Percentiles rank a stretch among this genome's conserved stretches.
phyloP scores from a whole-genome alignment of 495 filamentous ascomycete species.

The Diplogelasinospora grovesii region DNA sequence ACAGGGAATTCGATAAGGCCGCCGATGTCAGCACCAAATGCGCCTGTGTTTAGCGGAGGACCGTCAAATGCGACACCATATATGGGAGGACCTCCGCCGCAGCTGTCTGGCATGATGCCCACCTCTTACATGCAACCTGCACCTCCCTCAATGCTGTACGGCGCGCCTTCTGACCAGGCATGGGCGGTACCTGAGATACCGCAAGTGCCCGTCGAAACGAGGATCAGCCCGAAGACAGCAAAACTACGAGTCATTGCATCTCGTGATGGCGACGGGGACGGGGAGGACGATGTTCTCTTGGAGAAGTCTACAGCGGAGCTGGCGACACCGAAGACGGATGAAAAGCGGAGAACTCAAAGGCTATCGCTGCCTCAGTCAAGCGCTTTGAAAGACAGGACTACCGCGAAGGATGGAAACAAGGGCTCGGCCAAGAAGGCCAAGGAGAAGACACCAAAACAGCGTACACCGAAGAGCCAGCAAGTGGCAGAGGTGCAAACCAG shows the following conservation, averaged over 20 bases:
- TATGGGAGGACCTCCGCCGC: constrained; percentile 1
- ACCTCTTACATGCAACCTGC: constrained; percentile 10
- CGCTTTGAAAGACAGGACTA: not conserved
- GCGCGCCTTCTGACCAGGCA: constrained; percentile 13
- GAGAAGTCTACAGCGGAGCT: constrained; percentile 4
- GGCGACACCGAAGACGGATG: not conserved
- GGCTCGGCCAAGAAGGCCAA: too few species aligned
- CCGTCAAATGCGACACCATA: not conserved
- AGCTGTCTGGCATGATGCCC: constrained; percentile 8
- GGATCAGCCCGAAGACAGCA: not conserved
- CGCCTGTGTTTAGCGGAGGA: too few species aligned
- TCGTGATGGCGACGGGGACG: constrained; percentile 10
- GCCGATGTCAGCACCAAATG: not conserved
- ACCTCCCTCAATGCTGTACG: constrained; percentile 7
- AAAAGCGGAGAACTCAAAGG: not conserved
- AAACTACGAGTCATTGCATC: constrained; percentile 4
- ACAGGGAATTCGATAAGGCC: constrained; percentile 4
- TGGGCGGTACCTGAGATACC: constrained; percentile 26
- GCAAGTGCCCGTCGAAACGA: constrained; percentile 3
- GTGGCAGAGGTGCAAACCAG: too few species aligned
- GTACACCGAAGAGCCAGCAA: too few species aligned
- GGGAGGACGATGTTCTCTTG: constrained; percentile 27
- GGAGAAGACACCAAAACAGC: too few species aligned
- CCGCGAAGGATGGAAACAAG: not conserved
- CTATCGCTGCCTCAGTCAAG: not conserved